Conservation (phyloP, 2,329 filamentous ascomycete species). For the Scedosporium dehoogii region DNA sequence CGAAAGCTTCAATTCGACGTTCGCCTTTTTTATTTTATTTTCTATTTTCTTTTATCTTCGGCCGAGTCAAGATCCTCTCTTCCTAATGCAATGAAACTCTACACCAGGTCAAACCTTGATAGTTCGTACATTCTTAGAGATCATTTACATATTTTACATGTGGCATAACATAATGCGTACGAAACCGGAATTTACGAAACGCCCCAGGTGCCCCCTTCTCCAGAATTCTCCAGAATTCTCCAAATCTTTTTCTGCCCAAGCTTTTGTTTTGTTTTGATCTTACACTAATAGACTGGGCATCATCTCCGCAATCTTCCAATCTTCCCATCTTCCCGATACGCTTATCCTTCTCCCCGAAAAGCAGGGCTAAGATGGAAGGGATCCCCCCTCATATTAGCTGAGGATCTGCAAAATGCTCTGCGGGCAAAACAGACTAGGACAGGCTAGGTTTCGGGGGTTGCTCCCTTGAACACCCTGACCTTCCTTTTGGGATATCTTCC, state of each 20-base stretch:
- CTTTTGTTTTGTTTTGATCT: not conserved
- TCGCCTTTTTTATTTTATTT: no score
- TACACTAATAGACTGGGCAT: not conserved
- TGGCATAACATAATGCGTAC: no score
- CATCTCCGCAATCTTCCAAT: not conserved
- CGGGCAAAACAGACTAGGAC: not conserved
- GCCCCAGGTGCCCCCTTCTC: no score
- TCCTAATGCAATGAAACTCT: not conserved
- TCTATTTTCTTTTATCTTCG: no score
- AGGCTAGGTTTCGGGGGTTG: not conserved
- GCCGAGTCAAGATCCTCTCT: not conserved
- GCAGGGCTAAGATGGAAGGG: not conserved
- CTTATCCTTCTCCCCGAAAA: not conserved
- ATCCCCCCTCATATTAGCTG: not conserved
- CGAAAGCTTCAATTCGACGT: not conserved
- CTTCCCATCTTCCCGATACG: not conserved
- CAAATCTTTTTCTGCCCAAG: not conserved
- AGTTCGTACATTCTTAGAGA: no score
- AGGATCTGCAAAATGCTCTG: not conserved
- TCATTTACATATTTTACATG: no score
- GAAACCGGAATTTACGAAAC: no score
- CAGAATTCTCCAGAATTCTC: no score
- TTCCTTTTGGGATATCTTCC: not conserved
- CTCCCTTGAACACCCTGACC: not conserved
- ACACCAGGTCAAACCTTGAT: not conserved